A percentile compares a stretch with the other conserved stretches of the same genome.
These are phyloP conservation scores for Withania somnifera DNA, from an alignment of 305 asterid genomes.

Conservation along the genomic window DNA sequence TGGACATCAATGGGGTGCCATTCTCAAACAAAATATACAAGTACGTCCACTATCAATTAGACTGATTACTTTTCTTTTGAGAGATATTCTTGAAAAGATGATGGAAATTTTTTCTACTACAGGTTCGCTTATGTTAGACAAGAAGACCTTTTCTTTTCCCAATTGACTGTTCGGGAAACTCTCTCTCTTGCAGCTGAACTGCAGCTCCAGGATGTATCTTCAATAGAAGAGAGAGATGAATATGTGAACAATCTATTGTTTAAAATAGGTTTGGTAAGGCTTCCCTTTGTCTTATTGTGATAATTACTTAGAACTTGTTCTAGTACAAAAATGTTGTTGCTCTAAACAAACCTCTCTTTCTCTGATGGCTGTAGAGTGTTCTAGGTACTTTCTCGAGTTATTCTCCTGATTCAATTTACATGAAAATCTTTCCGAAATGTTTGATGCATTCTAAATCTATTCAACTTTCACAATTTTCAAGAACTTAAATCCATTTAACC, in stretches of 20 bases:
- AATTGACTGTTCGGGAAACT: constrained; percentile 96
- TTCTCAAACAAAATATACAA: constrained; percentile 59
- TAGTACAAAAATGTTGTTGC: background rate
- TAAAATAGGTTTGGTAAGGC: constrained; percentile 78
- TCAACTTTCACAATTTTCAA: background rate
- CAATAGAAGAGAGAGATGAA: constrained; percentile 68
- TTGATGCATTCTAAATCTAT: background rate
- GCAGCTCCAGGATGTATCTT: constrained; percentile 67
- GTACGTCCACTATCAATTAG: constrained; percentile 23
- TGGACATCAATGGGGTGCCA: constrained; percentile 76
- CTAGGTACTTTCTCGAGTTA: background rate
- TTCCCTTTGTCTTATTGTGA: constrained; percentile 1
- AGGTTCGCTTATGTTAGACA: constrained; percentile 91
- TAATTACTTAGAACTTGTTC: background rate
- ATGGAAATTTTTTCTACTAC: constrained; percentile 14
- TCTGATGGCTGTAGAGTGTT: background rate
- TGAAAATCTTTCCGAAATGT: background rate
- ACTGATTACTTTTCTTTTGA: background rate
- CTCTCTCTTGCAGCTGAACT: constrained; percentile 91
- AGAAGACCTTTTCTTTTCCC: constrained; percentile 98
- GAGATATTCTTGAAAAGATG: background rate
- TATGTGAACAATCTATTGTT: constrained; percentile 67
- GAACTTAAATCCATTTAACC: background rate
- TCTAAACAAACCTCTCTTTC: background rate
- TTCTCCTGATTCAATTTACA: background rate